These are phyloP conservation scores for Russula brevipes DNA, from an alignment of 768 basidiomycete species.

Conservation along the genomic window DNA sequence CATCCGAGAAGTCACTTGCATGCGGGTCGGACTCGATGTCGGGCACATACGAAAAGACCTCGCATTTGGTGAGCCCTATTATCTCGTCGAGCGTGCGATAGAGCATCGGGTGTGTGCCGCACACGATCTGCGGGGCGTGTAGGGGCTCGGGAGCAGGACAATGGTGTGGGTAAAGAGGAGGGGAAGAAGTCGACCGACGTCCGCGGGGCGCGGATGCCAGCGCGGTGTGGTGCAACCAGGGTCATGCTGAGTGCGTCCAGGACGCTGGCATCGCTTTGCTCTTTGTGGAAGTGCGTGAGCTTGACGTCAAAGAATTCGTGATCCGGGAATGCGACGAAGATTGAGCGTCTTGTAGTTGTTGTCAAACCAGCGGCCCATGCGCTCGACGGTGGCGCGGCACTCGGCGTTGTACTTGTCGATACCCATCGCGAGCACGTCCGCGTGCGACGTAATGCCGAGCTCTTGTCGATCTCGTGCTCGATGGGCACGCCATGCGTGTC, in stretches of 20 bases:
- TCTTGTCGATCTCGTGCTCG: constrained; percentile 99
- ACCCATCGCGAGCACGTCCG: constrained; percentile 91
- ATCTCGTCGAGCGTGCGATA: constrained; percentile 86
- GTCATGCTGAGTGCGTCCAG: constrained; percentile 83
- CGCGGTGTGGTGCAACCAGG: constrained; percentile 65
- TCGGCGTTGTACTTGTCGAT: constrained; percentile 97
- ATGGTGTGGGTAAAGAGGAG: constrained; percentile 64
- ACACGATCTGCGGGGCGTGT: constrained; percentile 64
- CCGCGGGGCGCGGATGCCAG: constrained; percentile 62
- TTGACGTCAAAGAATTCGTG: constrained; percentile 93
- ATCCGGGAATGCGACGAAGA: constrained; percentile 89
- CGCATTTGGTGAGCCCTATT: constrained; percentile 86
- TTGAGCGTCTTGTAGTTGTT: constrained; percentile 99
- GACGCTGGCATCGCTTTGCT: constrained; percentile 66
- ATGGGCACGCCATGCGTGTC: constrained; percentile 98
- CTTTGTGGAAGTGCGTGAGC: constrained; percentile 83
- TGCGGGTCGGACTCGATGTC: constrained; percentile 95
- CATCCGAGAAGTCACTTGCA: constrained; percentile 72
- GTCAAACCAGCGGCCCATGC: constrained; percentile 99
- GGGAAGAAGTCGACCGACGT: constrained; percentile 70
- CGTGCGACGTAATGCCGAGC: constrained; percentile 85
- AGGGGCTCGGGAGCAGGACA: constrained; percentile 62
- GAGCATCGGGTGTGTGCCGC: constrained; percentile 83
- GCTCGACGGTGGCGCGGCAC: constrained; percentile 88
- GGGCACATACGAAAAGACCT: constrained; percentile 91